Percentiles rank a stretch among this genome's conserved stretches.
phyloP scores from a whole-genome alignment of 78 protist species.

The Chrysochromulina parva region DNA sequence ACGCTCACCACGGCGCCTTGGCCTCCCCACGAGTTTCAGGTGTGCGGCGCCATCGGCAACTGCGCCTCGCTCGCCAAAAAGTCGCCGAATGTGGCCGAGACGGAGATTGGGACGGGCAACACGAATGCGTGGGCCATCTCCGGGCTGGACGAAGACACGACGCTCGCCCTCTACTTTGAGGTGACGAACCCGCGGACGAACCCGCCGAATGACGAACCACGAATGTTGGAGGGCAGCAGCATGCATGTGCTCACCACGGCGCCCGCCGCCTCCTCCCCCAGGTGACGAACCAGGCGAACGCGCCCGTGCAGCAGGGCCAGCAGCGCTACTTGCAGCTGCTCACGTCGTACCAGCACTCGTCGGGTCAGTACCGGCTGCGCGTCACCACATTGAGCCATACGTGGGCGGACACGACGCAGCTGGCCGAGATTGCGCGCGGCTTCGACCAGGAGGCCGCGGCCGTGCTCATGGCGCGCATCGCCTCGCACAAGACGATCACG shows the following conservation, averaged over 20 bases:
- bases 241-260: constrained; percentile 28
- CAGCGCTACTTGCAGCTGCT: constrained; percentile 79
- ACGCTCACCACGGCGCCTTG: background rate
- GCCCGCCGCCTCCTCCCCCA: background rate
- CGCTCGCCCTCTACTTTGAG: constrained; percentile 88
- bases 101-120: constrained; percentile 91
- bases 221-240: too few species aligned
- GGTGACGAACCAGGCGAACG: background rate
- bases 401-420: constrained; percentile 14
- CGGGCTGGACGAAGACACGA: constrained; percentile 64
- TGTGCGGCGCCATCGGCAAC: constrained; percentile 90
- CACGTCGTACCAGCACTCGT: constrained; percentile 80
- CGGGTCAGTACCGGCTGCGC: constrained; percentile 82
- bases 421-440: constrained; percentile 19
- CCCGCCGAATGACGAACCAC: too few species aligned
- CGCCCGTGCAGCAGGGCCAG: constrained; percentile 16
- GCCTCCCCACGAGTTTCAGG: constrained; percentile 70
- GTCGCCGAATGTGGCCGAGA: constrained; percentile 45
- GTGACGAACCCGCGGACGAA: constrained; percentile 36
- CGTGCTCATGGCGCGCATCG: constrained; percentile 94
- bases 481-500: constrained; percentile 68
- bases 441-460: constrained; percentile 95
- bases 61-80: constrained; percentile 40
- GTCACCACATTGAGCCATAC: constrained; percentile 88
- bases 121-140: constrained; percentile 86